phyloP scores from a whole-genome alignment of 1,284 basidiomycete species.

The Sanguinoderma infundibulare region DNA sequence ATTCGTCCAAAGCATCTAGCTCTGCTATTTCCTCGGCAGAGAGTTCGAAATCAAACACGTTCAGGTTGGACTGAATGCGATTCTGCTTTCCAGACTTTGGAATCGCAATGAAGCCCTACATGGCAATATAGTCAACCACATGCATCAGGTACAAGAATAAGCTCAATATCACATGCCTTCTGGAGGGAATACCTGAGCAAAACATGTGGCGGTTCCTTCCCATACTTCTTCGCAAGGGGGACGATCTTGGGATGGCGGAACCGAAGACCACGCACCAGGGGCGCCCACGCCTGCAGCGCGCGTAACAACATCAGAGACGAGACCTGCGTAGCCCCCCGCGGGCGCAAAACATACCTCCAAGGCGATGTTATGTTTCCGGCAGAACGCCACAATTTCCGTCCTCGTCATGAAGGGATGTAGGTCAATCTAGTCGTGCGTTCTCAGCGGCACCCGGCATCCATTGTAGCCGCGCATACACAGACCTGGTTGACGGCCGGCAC shows the following conservation, averaged over 20 bases:
- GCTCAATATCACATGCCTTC: constrained; percentile 51
- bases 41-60: constrained; percentile 66
- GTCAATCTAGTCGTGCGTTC: constrained; percentile 47
- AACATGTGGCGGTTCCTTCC: constrained; percentile 68
- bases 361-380: constrained; percentile 59
- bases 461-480: constrained; percentile 21
- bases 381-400: constrained; percentile 65
- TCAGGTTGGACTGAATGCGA: constrained; percentile 60
- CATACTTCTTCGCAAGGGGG: constrained; percentile 52
- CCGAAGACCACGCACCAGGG: constrained; percentile 54
- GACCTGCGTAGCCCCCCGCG: neutral
- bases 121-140: neutral
- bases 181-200: constrained; percentile 80
- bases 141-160: neutral
- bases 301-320: constrained; percentile 23
- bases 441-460: neutral
- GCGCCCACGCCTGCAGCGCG: constrained; percentile 54
- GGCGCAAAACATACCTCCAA: constrained; percentile 56
- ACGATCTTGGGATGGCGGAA: constrained; percentile 53
- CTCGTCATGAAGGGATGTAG: constrained; percentile 79
- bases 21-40: constrained; percentile 50
- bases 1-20: constrained; percentile 62
- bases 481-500: constrained; percentile 73
- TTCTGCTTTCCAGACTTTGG: constrained; percentile 62
- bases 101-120: constrained; percentile 57